Conservation (phyloP, 495 filamentous ascomycete genomes). For the Trichoderma virens region DNA sequence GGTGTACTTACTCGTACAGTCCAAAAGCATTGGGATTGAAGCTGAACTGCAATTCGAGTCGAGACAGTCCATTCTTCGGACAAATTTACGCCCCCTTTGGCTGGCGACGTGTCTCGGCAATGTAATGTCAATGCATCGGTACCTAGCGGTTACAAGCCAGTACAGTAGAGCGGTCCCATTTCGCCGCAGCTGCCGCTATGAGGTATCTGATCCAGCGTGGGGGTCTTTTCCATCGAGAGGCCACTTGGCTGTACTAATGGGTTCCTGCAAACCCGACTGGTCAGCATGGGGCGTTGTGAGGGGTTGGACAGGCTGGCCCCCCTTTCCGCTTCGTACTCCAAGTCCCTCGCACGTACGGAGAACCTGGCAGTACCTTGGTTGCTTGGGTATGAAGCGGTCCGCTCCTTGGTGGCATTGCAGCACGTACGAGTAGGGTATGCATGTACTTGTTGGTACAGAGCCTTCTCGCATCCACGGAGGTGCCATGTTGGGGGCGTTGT, state of each 20-base stretch:
- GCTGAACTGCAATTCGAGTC: not conserved
- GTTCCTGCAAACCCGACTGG: constrained; percentile 6
- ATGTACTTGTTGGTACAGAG: not conserved
- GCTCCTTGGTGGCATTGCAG: not conserved
- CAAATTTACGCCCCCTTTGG: not conserved
- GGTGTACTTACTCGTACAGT: not conserved
- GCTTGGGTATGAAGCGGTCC: not conserved
- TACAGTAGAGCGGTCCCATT: not conserved
- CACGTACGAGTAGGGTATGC: too few species aligned
- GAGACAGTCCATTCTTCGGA: not conserved
- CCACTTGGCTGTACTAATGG: not conserved
- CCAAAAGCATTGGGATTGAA: not conserved
- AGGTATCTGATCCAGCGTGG: constrained; percentile 3
- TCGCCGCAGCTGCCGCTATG: not conserved
- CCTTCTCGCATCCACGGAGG: not conserved
- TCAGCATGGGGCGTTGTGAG: not conserved
- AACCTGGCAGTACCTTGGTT: not conserved
- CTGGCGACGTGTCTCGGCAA: not conserved
- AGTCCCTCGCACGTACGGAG: not conserved
- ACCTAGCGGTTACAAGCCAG: not conserved
- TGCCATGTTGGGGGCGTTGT: not conserved
- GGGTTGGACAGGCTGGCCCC: not conserved
- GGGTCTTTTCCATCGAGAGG: not conserved
- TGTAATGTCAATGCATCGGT: not conserved
- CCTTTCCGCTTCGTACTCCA: not conserved